Evolutionary conservation across 1,139 yeast genomes (phyloP).

Genomic region (Lodderomyces margitis): DNA sequence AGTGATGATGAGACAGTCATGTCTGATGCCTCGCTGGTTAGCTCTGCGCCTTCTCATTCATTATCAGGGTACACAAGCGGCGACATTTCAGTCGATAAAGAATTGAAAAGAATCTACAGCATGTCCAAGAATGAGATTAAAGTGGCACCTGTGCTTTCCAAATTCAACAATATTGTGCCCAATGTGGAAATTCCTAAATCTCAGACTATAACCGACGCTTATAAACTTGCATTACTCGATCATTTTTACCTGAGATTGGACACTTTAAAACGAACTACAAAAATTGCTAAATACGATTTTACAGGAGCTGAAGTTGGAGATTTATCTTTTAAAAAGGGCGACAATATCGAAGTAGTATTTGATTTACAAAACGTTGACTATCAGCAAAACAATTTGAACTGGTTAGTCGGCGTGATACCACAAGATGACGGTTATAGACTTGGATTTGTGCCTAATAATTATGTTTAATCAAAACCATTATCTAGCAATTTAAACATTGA

Average conservation of each 20-base stretch:
- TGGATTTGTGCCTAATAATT: conserved; percentile 44
- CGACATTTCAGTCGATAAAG: conserved; percentile 17
- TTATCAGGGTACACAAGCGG: conserved; percentile 19
- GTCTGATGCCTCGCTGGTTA: conserved; percentile 17
- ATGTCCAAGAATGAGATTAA: conserved; percentile 34
- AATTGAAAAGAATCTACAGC: conserved; percentile 34
- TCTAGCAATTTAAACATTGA: conserved; percentile 40
- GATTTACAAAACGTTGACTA: conserved; percentile 31
- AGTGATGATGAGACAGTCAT: conserved; percentile 19
- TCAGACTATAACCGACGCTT: conserved; percentile 1
- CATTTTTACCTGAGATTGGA: conserved; percentile 4
- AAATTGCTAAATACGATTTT: conserved; percentile 30
- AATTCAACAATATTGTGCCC: neutral
- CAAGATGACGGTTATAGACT: conserved; percentile 22
- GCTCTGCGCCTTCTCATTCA: conserved; percentile 20
- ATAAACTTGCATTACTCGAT: conserved; percentile 2
- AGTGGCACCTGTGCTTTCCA: conserved; percentile 26
- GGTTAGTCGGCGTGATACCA: conserved; percentile 33
- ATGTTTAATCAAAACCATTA: conserved; percentile 43
- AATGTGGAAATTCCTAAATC: neutral
- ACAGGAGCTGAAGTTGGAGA: conserved; percentile 39
- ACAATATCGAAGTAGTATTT: conserved; percentile 32
- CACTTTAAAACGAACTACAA: conserved; percentile 13
- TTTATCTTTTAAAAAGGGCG: conserved; percentile 37
- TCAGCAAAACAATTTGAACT: conserved; percentile 23